A percentile compares a stretch with the other conserved stretches of the same genome.
These are phyloP conservation scores for Yamadazyma atmosphaerica DNA, from an alignment of 1,139 yeast species.

Conservation along the genomic window DNA sequence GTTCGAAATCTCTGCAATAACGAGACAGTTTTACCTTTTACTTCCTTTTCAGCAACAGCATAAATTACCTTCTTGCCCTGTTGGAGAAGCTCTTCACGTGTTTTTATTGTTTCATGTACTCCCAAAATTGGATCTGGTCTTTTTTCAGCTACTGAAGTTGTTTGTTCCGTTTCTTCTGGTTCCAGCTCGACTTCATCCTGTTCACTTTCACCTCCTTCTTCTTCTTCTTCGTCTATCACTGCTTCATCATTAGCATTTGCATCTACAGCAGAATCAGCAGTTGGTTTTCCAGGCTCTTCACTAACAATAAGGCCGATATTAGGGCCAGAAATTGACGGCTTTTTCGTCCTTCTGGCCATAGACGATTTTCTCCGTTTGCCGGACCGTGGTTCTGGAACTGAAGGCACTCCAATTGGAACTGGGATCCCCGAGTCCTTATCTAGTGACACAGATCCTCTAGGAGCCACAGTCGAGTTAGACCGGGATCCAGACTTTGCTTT, in stretches of 20 bases:
- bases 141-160: not conserved
- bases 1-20: constrained; percentile 11
- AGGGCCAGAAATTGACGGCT: constrained; percentile 11
- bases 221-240: not conserved
- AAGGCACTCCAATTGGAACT: constrained; percentile 39
- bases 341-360: constrained; percentile 8
- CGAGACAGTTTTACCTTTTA: not conserved
- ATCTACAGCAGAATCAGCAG: no score
- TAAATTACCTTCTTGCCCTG: constrained; percentile 23
- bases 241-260: constrained; percentile 3
- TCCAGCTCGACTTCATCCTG: constrained; percentile 7
- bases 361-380: constrained; percentile 32
- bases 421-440: constrained; percentile 22
- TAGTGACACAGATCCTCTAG: constrained; percentile 13
- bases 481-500: constrained; percentile 32
- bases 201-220: constrained; percentile 8
- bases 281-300: not conserved
- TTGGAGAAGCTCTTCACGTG: constrained; percentile 12
- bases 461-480: constrained; percentile 14
- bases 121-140: not conserved
- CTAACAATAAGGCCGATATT: not conserved
- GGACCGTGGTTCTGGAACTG: constrained; percentile 16
- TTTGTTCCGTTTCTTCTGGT: constrained; percentile 1
- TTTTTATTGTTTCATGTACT: constrained; percentile 6
- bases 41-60: constrained; percentile 18